These are phyloP conservation scores for Chaetomium strumarium DNA, from an alignment of 2,329 filamentous ascomycete genomes.

Conservation along the genomic window DNA sequence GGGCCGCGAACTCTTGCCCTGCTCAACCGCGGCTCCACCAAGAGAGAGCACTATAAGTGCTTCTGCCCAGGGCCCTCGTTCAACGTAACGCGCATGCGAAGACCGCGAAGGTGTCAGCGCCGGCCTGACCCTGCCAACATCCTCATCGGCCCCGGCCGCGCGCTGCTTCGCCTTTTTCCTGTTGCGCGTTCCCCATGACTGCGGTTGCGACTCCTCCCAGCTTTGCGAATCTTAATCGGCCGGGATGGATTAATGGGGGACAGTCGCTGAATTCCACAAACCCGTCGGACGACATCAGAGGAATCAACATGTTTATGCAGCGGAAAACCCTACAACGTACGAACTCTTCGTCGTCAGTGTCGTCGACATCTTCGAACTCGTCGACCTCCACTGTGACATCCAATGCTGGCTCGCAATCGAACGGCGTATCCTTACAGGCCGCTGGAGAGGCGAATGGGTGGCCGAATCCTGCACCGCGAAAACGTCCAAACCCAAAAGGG, in stretches of 20 bases:
- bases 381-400: constrained; percentile 60
- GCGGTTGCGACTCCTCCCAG: constrained; percentile 61
- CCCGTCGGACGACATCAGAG: constrained; percentile 68
- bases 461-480: constrained; percentile 45
- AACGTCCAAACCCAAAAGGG: constrained; percentile 46
- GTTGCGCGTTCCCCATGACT: constrained; percentile 49
- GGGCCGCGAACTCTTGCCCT: constrained; percentile 13
- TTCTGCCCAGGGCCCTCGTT: constrained; percentile 4
- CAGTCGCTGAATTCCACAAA: constrained; percentile 61
- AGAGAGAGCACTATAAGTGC: constrained; percentile 12
- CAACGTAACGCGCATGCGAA: constrained; percentile 14
- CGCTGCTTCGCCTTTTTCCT: constrained; percentile 15
- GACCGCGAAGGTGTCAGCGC: constrained; percentile 1
- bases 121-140: constrained; percentile 8
- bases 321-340: constrained; percentile 81
- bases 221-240: constrained; percentile 57
- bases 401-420: constrained; percentile 50
- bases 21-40: constrained; percentile 9
- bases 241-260: constrained; percentile 59
- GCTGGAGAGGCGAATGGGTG: constrained; percentile 47
- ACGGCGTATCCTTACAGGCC: constrained; percentile 49
- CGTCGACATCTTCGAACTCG: constrained; percentile 54
- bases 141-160: constrained; percentile 20
- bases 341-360: constrained; percentile 86
- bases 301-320: constrained; percentile 69